Evolutionary conservation across 2,329 filamentous ascomycete species (phyloP), one percentile per base, ranked within the genome.

Genomic region (Verticillium klebahnii): DNA sequence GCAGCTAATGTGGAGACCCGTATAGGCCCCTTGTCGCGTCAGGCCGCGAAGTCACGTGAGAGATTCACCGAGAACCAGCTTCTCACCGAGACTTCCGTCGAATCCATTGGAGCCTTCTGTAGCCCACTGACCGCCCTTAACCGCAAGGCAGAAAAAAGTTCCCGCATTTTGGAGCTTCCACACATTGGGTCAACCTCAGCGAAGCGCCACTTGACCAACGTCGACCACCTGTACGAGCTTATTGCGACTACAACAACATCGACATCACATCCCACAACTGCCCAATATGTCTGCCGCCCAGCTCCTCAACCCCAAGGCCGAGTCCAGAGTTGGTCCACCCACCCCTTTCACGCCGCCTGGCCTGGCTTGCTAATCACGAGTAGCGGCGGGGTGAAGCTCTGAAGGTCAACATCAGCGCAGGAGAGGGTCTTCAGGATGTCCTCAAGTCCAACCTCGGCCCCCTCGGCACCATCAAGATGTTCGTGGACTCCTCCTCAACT

Each of bases 251-350:
- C 45, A 52, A 23, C 8, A 52, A 25, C 45, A n/a, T 52, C 45
- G 45, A 52, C 45, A 52, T 52, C 45, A 23, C 19, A 52, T 52
- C 11, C 45, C 45, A 25, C 45, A 52, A 52, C 45, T 25, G n/a
- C 45, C 45, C 54, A 58, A 57, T 37, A 98, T 98, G 95, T 98
- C 93, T 80, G 95, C 95, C 70, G 93, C 95, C 74, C 94, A 98
- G 82, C 89, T 99, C 73, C 89, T 99, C 68, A 99, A 99, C 80
- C 95, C 95, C 65, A 99, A 99, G 84, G 95, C 95, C 73, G 95
- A 99, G 83, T 97, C 93, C 71, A 89, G 95, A 80, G 93, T 96
- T 84, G 72, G 90, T 82, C 65, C 67, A 63, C 66, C 65, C 64
- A 14, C 39, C 37, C 32, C 45, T 56, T 32, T 70, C 68, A 70